Percentiles rank a stretch among this genome's conserved stretches.
Conservation (phyloP, 768 basidiomycete genomes). For the Suillus clintonianus region DNA sequence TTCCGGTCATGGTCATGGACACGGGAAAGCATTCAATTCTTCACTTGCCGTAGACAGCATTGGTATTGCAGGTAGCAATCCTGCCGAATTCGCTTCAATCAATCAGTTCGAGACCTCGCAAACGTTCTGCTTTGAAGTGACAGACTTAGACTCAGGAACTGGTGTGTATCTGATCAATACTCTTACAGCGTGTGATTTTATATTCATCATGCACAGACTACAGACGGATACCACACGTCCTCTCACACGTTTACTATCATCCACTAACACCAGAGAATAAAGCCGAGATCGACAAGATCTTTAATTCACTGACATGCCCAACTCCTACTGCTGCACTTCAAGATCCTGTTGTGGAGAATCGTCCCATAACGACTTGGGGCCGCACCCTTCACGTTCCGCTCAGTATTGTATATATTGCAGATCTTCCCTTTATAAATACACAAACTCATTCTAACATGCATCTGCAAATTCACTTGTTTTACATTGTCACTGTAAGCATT, state of each 20-base stretch:
- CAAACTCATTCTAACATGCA: background rate
- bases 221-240: conserved; percentile 86
- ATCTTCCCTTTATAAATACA: background rate
- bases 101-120: background rate
- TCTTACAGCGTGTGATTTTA: conserved; percentile 1
- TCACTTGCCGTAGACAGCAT: conserved; percentile 1
- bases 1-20: background rate
- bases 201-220: conserved; percentile 62
- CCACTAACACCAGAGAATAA: conserved; percentile 69
- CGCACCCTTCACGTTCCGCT: conserved; percentile 78
- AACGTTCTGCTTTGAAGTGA: conserved; percentile 67
- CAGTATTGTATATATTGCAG: background rate
- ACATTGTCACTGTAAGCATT: background rate
- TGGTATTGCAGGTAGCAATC: background rate
- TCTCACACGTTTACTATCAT: conserved; percentile 92
- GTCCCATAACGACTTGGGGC: conserved; percentile 86
- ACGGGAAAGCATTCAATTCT: conserved; percentile 1
- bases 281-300: conserved; percentile 82
- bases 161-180: conserved; percentile 47
- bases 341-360: conserved; percentile 59
- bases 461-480: background rate
- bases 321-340: conserved; percentile 37
- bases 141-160: conserved; percentile 93
- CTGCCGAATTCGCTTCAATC: background rate
- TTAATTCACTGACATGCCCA: conserved; percentile 62